These are phyloP conservation scores for Prunus kanzakura DNA, from an alignment of 306 rosid species.

Conservation along the genomic window DNA sequence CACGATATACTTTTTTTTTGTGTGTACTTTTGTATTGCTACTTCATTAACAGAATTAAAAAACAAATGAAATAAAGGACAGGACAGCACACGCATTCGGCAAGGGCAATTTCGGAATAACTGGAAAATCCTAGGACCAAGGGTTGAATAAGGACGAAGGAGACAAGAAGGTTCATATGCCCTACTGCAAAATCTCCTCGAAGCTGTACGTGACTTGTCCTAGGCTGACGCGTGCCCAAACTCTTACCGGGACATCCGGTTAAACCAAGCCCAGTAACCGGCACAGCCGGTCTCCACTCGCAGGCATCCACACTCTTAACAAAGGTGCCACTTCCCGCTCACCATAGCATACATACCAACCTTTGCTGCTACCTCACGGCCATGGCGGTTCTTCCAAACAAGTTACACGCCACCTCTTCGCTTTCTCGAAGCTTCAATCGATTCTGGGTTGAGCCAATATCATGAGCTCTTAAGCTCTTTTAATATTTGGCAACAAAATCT, in stretches of 20 bases:
- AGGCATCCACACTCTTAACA: background rate
- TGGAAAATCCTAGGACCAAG: background rate
- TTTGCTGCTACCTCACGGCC: background rate
- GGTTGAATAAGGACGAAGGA: background rate
- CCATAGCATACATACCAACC: background rate
- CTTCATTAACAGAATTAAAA: background rate
- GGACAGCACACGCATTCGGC: background rate
- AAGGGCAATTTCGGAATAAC: background rate
- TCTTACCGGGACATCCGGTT: constrained; percentile 11
- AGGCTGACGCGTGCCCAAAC: background rate
- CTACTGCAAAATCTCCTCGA: background rate
- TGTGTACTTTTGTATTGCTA: too few species aligned
- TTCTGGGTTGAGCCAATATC: background rate
- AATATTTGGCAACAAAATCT: background rate
- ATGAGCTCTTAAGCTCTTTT: background rate
- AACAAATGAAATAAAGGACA: background rate
- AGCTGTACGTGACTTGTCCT: constrained; percentile 5
- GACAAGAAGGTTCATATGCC: constrained; percentile 11
- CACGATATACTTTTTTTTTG: too few species aligned
- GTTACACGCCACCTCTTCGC: background rate
- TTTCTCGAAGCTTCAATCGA: background rate
- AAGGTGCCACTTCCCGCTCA: constrained; percentile 27
- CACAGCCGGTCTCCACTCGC: constrained; percentile 21
- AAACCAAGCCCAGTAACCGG: background rate
- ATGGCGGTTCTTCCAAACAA: constrained; percentile 11